These are phyloP conservation scores for Cladorrhinum samala DNA, from an alignment of 495 filamentous ascomycete species.

Conservation along the genomic window DNA sequence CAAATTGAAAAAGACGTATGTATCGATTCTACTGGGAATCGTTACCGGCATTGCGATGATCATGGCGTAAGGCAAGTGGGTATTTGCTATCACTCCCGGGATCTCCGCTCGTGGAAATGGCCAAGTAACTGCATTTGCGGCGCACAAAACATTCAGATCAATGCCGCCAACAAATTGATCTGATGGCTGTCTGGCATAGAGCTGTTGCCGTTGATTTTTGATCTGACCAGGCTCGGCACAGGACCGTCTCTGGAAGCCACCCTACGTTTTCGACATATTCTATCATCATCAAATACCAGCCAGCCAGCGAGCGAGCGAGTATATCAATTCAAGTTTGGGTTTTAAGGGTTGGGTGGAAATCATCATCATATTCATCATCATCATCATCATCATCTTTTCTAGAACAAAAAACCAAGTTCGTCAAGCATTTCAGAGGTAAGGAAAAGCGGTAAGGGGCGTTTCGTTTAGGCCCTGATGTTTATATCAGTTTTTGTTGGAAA, in stretches of 20 bases:
- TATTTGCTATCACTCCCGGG: neutral
- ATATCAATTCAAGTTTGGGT: neutral
- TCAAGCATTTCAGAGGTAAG: too few relatives aligned
- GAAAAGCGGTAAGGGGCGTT: neutral
- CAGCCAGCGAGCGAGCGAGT: neutral
- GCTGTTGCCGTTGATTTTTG: too few relatives aligned
- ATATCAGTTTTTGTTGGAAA: neutral
- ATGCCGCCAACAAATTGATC: too few relatives aligned
- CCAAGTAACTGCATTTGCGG: too few relatives aligned
- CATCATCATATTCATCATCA: neutral
- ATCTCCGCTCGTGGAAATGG: too few relatives aligned
- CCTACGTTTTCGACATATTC: too few relatives aligned
- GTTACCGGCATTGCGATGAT: neutral
- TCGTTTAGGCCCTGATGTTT: neutral
- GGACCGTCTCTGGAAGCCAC: neutral
- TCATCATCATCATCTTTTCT: too few relatives aligned
- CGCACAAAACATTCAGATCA: too few relatives aligned
- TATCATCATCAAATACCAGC: neutral
- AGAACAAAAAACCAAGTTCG: too few relatives aligned
- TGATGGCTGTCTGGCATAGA: neutral
- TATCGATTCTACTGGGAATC: neutral
- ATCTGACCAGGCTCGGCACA: neutral
- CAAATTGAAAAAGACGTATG: neutral
- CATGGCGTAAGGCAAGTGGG: neutral
- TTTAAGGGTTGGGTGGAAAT: neutral